Conservation (phyloP, 208 protist species). For the Angomonas deanei region DNA sequence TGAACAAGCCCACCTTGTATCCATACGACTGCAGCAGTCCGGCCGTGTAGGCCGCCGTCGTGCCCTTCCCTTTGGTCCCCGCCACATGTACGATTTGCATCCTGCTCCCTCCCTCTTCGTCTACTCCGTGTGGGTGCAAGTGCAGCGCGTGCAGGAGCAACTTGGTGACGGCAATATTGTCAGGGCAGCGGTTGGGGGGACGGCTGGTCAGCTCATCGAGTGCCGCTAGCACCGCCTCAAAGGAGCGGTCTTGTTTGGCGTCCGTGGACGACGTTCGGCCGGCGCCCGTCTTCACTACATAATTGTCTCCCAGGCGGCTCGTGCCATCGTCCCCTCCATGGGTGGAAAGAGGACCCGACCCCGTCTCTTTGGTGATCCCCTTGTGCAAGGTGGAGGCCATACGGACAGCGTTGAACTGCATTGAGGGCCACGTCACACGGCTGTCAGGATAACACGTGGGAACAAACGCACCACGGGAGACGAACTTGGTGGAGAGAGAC, state of each 20-base stretch:
- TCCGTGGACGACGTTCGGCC: neutral
- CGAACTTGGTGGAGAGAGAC: neutral
- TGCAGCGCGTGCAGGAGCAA: conserved; percentile 72
- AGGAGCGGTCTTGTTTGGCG: conserved; percentile 26
- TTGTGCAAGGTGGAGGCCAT: conserved; percentile 3
- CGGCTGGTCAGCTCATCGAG: conserved; percentile 43
- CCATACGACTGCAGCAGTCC: conserved; percentile 77
- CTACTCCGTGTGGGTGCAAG: conserved; percentile 70
- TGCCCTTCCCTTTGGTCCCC: conserved; percentile 92
- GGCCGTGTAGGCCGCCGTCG: conserved; percentile 73
- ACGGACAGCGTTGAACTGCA: neutral
- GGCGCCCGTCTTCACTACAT: conserved; percentile 17
- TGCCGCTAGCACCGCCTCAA: conserved; percentile 48
- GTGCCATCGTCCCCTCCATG: neutral
- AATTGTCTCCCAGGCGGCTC: conserved; percentile 21
- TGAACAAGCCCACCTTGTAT: conserved; percentile 87
- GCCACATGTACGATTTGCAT: conserved; percentile 93
- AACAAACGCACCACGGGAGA: too few species aligned
- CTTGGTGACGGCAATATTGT: conserved; percentile 90
- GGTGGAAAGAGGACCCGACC: neutral
- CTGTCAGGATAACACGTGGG: too few species aligned
- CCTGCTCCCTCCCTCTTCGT: conserved; percentile 12
- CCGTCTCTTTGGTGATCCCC: neutral
- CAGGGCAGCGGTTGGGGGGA: conserved; percentile 26
- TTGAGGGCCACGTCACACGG: neutral